Base-by-base conservation (phyloP, 306 rosid genomes). In the Mucuna pruriens region DNA sequence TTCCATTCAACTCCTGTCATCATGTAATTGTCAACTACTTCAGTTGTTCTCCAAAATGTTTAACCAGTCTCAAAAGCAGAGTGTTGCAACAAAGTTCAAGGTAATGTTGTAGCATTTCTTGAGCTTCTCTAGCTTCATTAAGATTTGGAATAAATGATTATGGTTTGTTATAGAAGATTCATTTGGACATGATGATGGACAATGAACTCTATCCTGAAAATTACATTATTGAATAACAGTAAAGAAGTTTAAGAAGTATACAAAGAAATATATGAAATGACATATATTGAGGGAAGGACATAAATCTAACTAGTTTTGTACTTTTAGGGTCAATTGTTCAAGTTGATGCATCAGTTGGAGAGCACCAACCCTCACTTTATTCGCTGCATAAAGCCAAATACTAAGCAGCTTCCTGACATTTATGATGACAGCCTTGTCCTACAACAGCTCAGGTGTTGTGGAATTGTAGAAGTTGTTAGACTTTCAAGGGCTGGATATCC, bases 401-500 rank as follows among this genome's bases (percentile, higher is more conserved):
- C 58, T 66, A 93, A 89, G 79, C 95, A 87, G 84, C 90, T 87
- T 86, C 93, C 97, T 25, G 92, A 92, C 60, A 19, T 85, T 58
- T 94, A 68, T 84, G 94, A 92, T 76, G 89, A 83, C 34, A 88
- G 89, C 82, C 85, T 87, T 83, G 94, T 96, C 83, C 78, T 87
- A 78, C 92, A 91, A 81, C 99, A 96, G 84, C 90, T 96, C 57
- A 86, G 90, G 83, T 87, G 88, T 86, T 87, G 80, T 74, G 88
- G 91, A 20, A 81, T 96, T 80, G 85, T 88, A 77, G 97, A 89
- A 85, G 87, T 88, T 78, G 90, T 89, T 83, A 90, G 88, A 78
- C 87, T 90, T 82, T 88, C 99, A 55, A 91, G 87, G 88, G 85
- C 85, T 64, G 97, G 99, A 79, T 94, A 90, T 89, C 94, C 98